These are phyloP conservation scores for Flueggea neowawraea DNA, from an alignment of 441 rosid species.

Conservation along the genomic window DNA sequence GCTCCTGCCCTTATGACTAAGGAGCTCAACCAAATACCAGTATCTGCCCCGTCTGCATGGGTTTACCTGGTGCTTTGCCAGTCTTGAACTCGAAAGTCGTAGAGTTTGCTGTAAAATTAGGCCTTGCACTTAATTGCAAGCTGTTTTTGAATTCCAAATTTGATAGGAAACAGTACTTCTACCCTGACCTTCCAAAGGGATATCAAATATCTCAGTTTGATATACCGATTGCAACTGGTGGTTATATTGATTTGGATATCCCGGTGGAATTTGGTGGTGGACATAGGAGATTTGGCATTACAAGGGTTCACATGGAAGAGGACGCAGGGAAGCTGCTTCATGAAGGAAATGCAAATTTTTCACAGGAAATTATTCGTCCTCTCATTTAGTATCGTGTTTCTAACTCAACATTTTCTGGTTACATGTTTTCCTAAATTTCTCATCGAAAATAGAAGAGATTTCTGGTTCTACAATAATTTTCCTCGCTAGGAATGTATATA, in stretches of 20 bases:
- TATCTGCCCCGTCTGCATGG: conserved; percentile 92
- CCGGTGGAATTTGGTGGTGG: conserved; percentile 92
- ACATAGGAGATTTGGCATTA: conserved; percentile 81
- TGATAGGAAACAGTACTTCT: conserved; percentile 94
- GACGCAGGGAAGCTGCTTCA: conserved; percentile 95
- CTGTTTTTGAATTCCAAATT: conserved; percentile 78
- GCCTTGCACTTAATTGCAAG: conserved; percentile 87
- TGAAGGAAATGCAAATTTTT: conserved; percentile 62
- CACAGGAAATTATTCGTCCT: conserved; percentile 48
- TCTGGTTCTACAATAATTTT: background rate
- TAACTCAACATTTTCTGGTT: background rate
- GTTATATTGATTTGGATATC: conserved; percentile 78
- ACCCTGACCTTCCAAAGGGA: conserved; percentile 97
- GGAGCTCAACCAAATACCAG: conserved; percentile 77
- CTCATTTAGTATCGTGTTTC: background rate
- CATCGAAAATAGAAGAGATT: background rate
- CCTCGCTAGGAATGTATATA: background rate
- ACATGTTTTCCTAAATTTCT: too few species aligned
- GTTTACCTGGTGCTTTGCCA: conserved; percentile 92
- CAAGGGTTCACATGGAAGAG: conserved; percentile 97
- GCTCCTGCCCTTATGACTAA: conserved; percentile 77
- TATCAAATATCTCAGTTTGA: conserved; percentile 97
- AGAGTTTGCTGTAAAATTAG: conserved; percentile 80
- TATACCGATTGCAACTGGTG: conserved; percentile 77
- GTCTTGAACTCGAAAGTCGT: conserved; percentile 82